phyloP scores from a whole-genome alignment of 2,329 filamentous ascomycete species.

The Xylariaceae sp. region DNA sequence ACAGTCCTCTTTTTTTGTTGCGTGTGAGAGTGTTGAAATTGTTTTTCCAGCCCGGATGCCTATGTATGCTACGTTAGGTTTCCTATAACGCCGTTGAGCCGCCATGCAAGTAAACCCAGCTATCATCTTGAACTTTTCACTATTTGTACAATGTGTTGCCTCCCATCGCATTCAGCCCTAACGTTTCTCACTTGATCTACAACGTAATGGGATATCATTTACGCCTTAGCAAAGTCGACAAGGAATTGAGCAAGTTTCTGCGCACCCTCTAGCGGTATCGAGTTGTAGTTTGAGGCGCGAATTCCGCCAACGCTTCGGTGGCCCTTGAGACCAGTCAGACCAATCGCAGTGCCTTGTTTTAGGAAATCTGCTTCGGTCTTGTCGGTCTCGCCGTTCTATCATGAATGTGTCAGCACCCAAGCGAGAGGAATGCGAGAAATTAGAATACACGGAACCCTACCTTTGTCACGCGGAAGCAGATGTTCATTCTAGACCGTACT shows the following conservation, averaged over 20 bases:
- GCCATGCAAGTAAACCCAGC: background rate
- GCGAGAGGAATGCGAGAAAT: no score
- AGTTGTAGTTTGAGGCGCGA: constrained; percentile 85
- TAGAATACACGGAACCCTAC: constrained; percentile 26
- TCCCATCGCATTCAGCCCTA: no score
- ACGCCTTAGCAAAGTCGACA: constrained; percentile 44
- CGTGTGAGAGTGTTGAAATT: constrained; percentile 3
- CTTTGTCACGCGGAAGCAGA: constrained; percentile 76
- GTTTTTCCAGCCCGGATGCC: background rate
- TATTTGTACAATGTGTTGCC: background rate
- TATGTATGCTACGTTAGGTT: background rate
- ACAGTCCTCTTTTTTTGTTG: background rate
- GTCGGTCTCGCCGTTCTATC: constrained; percentile 53
- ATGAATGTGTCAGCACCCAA: constrained; percentile 4
- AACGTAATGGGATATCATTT: background rate
- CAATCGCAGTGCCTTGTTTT: constrained; percentile 61
- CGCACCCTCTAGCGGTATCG: constrained; percentile 64
- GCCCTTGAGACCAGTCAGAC: constrained; percentile 79
- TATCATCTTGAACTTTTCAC: background rate
- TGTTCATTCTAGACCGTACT: constrained; percentile 85
- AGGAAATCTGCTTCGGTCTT: constrained; percentile 78
- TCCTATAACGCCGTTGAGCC: constrained; percentile 9
- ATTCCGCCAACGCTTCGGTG: constrained; percentile 86
- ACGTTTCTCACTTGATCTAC: no score
- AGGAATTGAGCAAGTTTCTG: constrained; percentile 66